These are phyloP conservation scores for Claviceps sp. DNA, from an alignment of 2,329 filamentous ascomycete genomes.

Conservation along the genomic window DNA sequence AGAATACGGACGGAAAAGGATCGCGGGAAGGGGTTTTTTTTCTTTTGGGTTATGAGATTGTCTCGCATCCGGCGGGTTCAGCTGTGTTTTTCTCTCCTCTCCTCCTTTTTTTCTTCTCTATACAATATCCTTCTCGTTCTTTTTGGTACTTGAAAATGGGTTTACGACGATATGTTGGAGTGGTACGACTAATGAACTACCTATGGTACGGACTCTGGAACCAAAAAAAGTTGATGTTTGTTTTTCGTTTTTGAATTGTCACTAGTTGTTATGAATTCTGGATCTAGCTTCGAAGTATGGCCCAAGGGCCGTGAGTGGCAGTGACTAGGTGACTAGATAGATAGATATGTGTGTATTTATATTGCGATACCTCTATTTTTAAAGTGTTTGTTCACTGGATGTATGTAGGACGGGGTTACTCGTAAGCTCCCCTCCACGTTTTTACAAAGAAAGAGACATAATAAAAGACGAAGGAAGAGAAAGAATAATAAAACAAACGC, in stretches of 20 bases:
- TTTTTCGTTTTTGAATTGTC: neutral
- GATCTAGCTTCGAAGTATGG: neutral
- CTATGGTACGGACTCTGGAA: neutral
- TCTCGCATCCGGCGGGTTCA: too few species aligned
- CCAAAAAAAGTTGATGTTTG: neutral
- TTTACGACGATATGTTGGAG: neutral
- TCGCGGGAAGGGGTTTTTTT: too few species aligned
- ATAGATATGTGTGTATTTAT: neutral
- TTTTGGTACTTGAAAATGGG: neutral
- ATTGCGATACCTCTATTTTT: neutral
- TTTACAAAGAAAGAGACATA: neutral
- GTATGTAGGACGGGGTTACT: neutral
- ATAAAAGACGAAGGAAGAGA: neutral
- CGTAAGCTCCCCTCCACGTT: neutral
- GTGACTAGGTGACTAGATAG: neutral
- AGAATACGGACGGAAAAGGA: too few species aligned
- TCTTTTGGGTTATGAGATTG: too few species aligned
- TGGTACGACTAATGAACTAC: neutral
- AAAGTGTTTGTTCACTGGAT: neutral
- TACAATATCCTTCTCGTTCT: neutral
- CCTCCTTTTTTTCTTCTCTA: neutral
- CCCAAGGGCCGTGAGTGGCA: neutral
- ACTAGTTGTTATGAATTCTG: neutral
- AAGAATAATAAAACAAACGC: neutral
- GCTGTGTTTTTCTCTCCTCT: neutral